Base-by-base conservation (phyloP, 2,329 filamentous ascomycete species). In the Sphaceloma murrayae region DNA sequence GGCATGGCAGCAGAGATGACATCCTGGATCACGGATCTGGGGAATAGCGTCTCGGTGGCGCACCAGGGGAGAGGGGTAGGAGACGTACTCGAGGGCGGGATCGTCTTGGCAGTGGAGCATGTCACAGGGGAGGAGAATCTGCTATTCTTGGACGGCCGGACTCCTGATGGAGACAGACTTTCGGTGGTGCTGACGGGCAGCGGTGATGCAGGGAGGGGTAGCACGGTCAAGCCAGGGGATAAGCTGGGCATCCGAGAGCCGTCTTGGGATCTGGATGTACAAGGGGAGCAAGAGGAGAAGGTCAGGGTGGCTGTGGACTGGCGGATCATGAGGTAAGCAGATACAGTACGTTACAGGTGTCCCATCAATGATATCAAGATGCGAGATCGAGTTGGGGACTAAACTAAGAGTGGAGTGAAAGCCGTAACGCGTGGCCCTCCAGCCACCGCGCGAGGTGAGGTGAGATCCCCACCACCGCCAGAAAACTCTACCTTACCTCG, bases 291-390 rank as follows among this genome's bases (percentile, higher is more conserved):
- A 0, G 58, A 54, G 2, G 48, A 53, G 40, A 58, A 30, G 24
- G 67, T 64, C 62, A 48, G 54, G 9, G 59, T 68, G 11, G 66
- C 56, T 34, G 63, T 67, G 16, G 65, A 69, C 42, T 70, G 67
- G 67, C 54, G 51, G 40, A 19, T 53, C 2, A 21, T 46, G 3
- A 33, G 21, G 32, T 43, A 34, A 26, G 36, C 24, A 18, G 11
- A 14, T n/a, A n/a, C n/a, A n/a, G n/a, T n/a, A n/a, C n/a, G n/a
- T n/a, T n/a, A n/a, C n/a, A n/a, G n/a, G n/a, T n/a, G n/a, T n/a
- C n/a, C n/a, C n/a, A 70, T 82, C 46, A 89, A 89, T 67, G 89
- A 89, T 64, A 33, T 33, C 31, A 33, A 10, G 13, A 33, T 33
- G 31, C 31, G 31, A 33, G 31, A 14, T 38, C 17, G 19, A 38